Conservation (phyloP, 305 asterid species). For the Galium porrigens region DNA sequence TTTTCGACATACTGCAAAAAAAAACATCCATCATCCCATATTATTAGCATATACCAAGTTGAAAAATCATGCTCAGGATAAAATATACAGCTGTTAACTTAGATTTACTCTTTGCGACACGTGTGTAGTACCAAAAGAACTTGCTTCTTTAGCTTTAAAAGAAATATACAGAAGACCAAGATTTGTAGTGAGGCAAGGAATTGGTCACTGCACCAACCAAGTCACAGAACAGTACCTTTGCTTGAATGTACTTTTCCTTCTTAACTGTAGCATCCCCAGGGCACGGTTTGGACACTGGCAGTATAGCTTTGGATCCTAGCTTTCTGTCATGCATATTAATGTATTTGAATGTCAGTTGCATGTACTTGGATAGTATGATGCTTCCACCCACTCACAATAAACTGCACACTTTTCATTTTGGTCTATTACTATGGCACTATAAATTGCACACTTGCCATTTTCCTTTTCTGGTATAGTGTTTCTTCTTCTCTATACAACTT, state of each 20-base stretch:
- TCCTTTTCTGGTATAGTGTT: background rate
- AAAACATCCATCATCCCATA: conserved; percentile 7
- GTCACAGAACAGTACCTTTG: conserved; percentile 47
- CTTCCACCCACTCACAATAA: too few species aligned
- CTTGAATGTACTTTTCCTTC: conserved; percentile 72
- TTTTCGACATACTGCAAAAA: conserved; percentile 60
- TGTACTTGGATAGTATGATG: background rate
- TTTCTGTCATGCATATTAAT: conserved; percentile 22
- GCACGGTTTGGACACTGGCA: conserved; percentile 50
- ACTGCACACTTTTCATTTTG: background rate
- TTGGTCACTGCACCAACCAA: background rate
- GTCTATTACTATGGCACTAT: background rate
- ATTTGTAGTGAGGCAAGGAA: background rate
- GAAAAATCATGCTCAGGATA: background rate
- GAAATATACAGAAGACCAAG: background rate
- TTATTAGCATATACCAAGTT: background rate
- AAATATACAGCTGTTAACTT: background rate
- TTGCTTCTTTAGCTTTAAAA: background rate
- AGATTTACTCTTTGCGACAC: background rate
- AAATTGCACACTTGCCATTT: background rate
- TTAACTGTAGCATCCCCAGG: conserved; percentile 42
- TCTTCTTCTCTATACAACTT: background rate
- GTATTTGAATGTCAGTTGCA: conserved; percentile 3
- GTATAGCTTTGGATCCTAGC: conserved; percentile 26
- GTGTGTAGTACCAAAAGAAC: background rate